phyloP scores from a whole-genome alignment of 495 filamentous ascomycete genomes.

The Friedmanniomyces endolithicus region DNA sequence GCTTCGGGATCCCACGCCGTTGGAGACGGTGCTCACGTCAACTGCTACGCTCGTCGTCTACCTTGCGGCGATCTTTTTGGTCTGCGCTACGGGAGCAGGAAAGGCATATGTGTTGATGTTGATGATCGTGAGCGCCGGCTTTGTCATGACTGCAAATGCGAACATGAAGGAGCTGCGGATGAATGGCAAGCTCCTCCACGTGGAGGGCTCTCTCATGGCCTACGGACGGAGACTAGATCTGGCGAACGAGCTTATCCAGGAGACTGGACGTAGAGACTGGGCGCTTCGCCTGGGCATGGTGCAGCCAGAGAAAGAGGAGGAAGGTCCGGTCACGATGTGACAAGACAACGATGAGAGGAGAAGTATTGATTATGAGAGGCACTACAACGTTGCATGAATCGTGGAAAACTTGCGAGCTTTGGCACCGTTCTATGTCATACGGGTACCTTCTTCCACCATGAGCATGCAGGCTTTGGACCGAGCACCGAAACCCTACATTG shows the following conservation, averaged over 20 bases:
- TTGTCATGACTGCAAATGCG: slow-evolving; percentile 41
- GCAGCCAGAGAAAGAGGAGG: slow-evolving; percentile 1
- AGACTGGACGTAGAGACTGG: slow-evolving; percentile 31
- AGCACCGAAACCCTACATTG: too few relatives aligned
- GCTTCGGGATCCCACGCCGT: slow-evolving; percentile 39
- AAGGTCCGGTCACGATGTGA: slow-evolving; percentile 1
- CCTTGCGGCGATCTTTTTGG: slow-evolving; percentile 38
- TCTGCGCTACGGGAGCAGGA: slow-evolving; percentile 38
- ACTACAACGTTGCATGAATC: too few relatives aligned
- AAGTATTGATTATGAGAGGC: too few relatives aligned
- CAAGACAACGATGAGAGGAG: neutral
- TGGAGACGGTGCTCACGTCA: slow-evolving; percentile 38
- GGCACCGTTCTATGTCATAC: too few relatives aligned
- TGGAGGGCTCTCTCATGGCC: slow-evolving; percentile 17
- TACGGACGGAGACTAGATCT: slow-evolving; percentile 30
- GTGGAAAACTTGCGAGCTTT: too few relatives aligned
- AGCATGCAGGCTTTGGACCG: too few relatives aligned
- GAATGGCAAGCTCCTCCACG: slow-evolving; percentile 23
- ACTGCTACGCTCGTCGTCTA: slow-evolving; percentile 44
- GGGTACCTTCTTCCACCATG: too few relatives aligned
- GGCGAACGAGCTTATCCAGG: slow-evolving; percentile 29
- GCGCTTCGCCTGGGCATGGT: slow-evolving; percentile 31
- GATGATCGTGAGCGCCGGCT: slow-evolving; percentile 36
- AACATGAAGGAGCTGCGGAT: slow-evolving; percentile 21
- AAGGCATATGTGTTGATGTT: slow-evolving; percentile 38